phyloP scores from a whole-genome alignment of 2,329 filamentous ascomycete genomes.

The Daldinia sp. region DNA sequence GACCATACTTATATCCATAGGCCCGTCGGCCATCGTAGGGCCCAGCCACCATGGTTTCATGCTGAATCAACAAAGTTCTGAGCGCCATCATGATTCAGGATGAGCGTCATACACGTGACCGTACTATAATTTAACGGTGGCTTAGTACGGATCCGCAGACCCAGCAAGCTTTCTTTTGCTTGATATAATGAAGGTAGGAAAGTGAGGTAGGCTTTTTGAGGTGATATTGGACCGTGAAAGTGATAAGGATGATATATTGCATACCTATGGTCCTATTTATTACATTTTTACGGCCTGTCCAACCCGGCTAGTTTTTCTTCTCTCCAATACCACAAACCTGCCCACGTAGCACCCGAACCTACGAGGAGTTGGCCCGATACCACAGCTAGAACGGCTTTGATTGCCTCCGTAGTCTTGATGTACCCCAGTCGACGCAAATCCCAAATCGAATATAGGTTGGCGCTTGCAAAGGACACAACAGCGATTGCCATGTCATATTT shows the following conservation, averaged over 20 bases:
- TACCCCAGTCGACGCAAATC: background rate
- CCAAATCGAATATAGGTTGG: background rate
- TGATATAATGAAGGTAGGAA: too few species aligned
- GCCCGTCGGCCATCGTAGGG: background rate
- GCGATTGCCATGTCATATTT: background rate
- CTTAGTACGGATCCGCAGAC: too few species aligned
- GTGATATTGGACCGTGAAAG: too few species aligned
- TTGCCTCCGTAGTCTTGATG: background rate
- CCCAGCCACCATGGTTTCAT: background rate
- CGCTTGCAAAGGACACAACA: background rate
- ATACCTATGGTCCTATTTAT: too few species aligned
- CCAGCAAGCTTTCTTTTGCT: too few species aligned
- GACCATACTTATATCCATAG: background rate
- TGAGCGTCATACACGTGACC: slow-evolving; percentile 42
- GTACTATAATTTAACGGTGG: background rate
- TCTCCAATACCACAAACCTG: background rate
- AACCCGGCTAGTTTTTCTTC: background rate
- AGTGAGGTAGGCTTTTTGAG: too few species aligned
- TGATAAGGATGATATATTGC: too few species aligned
- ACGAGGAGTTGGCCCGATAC: background rate
- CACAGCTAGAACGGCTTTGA: background rate
- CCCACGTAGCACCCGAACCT: background rate
- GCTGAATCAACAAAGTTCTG: background rate
- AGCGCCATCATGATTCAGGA: slow-evolving; percentile 26
- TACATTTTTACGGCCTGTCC: background rate